Evolutionary conservation across 1,139 yeast genomes (phyloP).

Genomic region (Geotrichum europaeum): DNA sequence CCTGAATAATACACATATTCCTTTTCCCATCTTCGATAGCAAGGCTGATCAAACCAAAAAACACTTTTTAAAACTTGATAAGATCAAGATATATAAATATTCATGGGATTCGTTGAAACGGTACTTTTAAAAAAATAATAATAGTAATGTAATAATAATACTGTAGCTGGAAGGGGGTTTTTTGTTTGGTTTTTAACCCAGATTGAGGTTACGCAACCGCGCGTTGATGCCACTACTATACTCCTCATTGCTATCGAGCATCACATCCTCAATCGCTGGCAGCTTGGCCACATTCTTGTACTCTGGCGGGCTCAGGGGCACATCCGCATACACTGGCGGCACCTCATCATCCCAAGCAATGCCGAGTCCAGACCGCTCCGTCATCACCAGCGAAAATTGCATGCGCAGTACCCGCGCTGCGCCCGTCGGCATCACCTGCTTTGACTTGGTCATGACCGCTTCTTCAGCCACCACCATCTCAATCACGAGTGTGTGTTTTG

Average conservation of each 20-base stretch:
- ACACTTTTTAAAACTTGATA: too few relatives aligned
- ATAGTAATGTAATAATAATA: not conserved
- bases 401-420: slow-evolving; percentile 89
- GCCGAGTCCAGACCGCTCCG: slow-evolving; percentile 92
- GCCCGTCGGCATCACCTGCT: slow-evolving; percentile 56
- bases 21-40: too few relatives aligned
- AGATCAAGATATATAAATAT: too few relatives aligned
- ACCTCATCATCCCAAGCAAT: slow-evolving; percentile 99
- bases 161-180: not conserved
- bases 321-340: slow-evolving; percentile 91
- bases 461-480: slow-evolving; percentile 96
- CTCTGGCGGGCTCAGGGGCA: slow-evolving; percentile 81
- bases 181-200: not conserved
- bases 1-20: too few relatives aligned
- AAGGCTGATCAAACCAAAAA: too few relatives aligned
- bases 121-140: too few relatives aligned
- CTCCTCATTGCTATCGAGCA: not conserved
- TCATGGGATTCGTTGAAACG: too few relatives aligned
- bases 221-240: slow-evolving; percentile 5
- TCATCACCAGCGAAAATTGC: slow-evolving; percentile 78
- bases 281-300: slow-evolving; percentile 39
- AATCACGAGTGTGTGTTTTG: slow-evolving; percentile 66
- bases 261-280: slow-evolving; percentile 29
- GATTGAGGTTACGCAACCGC: not conserved
- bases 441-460: slow-evolving; percentile 36